A percentile compares a stretch with the other conserved stretches of the same genome.
phyloP scores from a whole-genome alignment of 2,329 filamentous ascomycete species.

The Talaromyces albobiverticillius region DNA sequence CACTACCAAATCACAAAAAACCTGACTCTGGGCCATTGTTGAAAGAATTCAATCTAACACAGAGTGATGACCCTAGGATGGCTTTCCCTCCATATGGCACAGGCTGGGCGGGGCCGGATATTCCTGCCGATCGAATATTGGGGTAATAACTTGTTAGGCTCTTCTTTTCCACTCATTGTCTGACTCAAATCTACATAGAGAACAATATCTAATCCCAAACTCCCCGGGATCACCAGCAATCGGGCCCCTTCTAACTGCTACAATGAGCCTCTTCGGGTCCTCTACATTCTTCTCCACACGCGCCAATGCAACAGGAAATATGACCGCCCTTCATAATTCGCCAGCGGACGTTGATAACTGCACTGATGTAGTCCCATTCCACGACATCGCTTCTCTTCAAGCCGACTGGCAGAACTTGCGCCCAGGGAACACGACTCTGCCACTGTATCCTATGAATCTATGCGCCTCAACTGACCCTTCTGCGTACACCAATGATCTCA shows the following conservation, averaged over 20 bases:
- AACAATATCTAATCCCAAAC: background rate
- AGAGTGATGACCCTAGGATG: background rate
- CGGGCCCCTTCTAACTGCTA: background rate
- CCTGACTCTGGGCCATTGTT: background rate
- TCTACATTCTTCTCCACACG: background rate
- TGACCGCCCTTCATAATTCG: background rate
- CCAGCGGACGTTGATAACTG: background rate
- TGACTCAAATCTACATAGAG: background rate
- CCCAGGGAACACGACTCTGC: background rate
- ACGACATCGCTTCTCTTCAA: background rate
- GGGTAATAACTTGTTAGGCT: background rate
- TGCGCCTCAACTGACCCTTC: background rate
- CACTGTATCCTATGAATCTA: background rate
- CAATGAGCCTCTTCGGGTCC: background rate
- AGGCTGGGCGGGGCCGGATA: background rate
- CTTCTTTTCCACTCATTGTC: background rate
- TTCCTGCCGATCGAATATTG: background rate
- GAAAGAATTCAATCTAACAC: background rate
- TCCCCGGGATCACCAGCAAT: background rate
- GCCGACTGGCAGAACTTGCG: too few species aligned
- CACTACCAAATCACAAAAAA: background rate
- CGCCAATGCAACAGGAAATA: background rate
- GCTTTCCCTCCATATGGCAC: background rate
- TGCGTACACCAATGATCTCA: background rate
- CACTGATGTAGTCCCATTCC: background rate